Evolutionary conservation across 257 asterid species (phyloP).

Genomic region (Vinca minor): DNA sequence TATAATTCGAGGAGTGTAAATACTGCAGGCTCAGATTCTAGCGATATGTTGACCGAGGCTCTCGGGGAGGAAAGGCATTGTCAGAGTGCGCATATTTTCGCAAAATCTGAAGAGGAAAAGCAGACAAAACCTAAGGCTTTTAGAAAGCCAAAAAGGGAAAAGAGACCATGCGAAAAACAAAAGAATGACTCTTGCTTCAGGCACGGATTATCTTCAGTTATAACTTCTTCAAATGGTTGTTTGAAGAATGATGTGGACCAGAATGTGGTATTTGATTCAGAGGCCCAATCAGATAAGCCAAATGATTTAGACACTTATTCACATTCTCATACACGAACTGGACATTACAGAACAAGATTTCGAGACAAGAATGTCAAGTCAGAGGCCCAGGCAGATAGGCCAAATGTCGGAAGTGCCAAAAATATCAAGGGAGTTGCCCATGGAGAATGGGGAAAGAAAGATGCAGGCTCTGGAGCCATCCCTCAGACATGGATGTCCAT

Average conservation of each 20-base stretch:
- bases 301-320: conserved; percentile 8
- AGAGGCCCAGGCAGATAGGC: too few species aligned
- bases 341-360: conserved; percentile 2
- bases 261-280: conserved; percentile 5
- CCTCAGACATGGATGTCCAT: conserved; percentile 8
- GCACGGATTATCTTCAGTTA: conserved; percentile 6
- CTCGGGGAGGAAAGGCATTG: conserved; percentile 1
- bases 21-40: conserved; percentile 4
- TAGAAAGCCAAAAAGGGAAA: conserved; percentile 12
- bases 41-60: conserved; percentile 7
- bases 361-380: conserved; percentile 14
- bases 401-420: conserved; percentile 10
- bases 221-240: conserved; percentile 8
- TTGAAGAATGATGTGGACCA: conserved; percentile 7
- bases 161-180: conserved; percentile 11
- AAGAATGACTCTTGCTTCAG: conserved; percentile 9
- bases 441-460: conserved; percentile 10
- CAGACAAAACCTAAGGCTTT: conserved; percentile 5
- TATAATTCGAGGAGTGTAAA: not conserved
- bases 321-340: conserved; percentile 7
- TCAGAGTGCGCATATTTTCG: conserved; percentile 6
- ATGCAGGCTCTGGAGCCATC: conserved; percentile 1
- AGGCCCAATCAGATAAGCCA: conserved; percentile 1
- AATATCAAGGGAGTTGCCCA: conserved; percentile 11
- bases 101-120: conserved; percentile 15